Conservation (phyloP, 176 grass and related monocot species). For the Cenchrus purpureus region DNA sequence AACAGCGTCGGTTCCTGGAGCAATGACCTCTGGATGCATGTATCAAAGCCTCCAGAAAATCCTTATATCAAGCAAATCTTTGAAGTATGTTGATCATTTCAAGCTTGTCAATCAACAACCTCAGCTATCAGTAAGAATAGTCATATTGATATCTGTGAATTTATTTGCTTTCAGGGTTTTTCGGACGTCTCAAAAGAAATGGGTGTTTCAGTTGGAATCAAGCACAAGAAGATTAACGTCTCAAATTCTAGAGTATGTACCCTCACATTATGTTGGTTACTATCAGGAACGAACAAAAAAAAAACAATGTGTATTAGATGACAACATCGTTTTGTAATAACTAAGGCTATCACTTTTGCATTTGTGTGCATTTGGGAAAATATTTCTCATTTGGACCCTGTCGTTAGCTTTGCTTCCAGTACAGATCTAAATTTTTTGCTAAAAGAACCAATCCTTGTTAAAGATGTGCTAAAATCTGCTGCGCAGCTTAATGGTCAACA, state of each 20-base stretch:
- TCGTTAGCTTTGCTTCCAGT: neutral
- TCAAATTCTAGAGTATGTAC: constrained; percentile 86
- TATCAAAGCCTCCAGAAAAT: constrained; percentile 98
- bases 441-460: neutral
- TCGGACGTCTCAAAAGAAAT: constrained; percentile 81
- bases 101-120: constrained; percentile 24
- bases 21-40: constrained; percentile 92
- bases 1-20: constrained; percentile 93
- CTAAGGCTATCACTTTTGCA: neutral
- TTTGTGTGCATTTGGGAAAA: constrained; percentile 11
- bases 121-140: constrained; percentile 8
- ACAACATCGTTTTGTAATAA: neutral
- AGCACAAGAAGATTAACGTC: constrained; percentile 99
- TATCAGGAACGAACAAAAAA: constrained; percentile 11
- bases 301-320: neutral
- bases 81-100: constrained; percentile 63
- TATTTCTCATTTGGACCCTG: neutral
- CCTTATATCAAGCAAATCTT: constrained; percentile 92
- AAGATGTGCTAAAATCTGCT: neutral
- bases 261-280: constrained; percentile 2
- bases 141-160: constrained; percentile 26
- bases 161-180: constrained; percentile 70
- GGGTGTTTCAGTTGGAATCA: constrained; percentile 81
- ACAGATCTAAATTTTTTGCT: neutral
- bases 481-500: too few species aligned